phyloP scores from a whole-genome alignment of 108 stramenopile species.

The Pseudonitzschia delicatissima region DNA sequence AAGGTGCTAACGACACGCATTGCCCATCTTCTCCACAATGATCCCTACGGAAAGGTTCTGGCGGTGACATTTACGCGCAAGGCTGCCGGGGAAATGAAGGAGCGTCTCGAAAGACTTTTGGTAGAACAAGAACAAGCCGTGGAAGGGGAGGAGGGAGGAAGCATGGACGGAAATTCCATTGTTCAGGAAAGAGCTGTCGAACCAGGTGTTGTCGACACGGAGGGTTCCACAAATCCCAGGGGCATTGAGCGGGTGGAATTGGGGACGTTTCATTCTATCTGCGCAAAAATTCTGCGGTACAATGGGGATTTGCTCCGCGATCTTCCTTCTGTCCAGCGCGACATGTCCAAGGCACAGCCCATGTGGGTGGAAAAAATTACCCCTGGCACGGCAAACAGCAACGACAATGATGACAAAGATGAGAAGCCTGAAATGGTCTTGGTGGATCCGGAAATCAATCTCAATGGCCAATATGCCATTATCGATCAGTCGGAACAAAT shows the following conservation, averaged over 20 bases:
- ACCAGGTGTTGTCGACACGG: neutral
- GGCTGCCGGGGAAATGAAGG: conserved; percentile 86
- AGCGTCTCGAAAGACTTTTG: conserved; percentile 55
- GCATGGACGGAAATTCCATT: neutral
- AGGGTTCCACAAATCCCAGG: neutral
- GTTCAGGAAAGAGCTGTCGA: neutral
- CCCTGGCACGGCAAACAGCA: neutral
- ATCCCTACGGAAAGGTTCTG: conserved; percentile 45
- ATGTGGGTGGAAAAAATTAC: neutral
- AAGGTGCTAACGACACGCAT: conserved; percentile 84
- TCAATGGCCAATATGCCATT: conserved; percentile 69
- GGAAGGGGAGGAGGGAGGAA: neutral
- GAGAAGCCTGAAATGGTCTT: neutral
- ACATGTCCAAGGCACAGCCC: conserved; percentile 11
- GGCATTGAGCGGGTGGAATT: conserved; percentile 57
- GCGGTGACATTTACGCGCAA: conserved; percentile 95
- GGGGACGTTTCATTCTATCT: conserved; percentile 88
- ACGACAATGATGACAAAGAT: neutral
- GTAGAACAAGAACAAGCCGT: conserved; percentile 6
- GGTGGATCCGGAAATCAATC: conserved; percentile 12
- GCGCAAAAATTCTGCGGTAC: conserved; percentile 75
- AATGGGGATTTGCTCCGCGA: conserved; percentile 53
- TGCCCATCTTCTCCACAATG: conserved; percentile 57
- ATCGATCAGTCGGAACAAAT: conserved; percentile 69
- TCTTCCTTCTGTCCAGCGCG: conserved; percentile 50